Conservation (phyloP, 345 rosid genomes). For the Crucihimalaya himalaica region DNA sequence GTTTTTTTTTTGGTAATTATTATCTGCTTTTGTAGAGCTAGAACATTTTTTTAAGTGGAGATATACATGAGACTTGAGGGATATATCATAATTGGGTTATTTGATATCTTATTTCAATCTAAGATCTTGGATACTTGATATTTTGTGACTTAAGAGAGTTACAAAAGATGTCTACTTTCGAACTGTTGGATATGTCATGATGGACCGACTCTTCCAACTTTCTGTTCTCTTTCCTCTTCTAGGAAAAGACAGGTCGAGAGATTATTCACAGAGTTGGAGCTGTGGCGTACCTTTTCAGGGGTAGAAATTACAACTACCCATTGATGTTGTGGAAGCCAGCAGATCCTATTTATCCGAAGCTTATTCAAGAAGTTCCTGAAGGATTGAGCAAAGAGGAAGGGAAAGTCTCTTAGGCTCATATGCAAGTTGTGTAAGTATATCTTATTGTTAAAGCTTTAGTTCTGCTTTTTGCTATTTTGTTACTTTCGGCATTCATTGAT, state of each 20-base stretch:
- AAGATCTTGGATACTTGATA: background rate
- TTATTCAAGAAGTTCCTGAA: slow-evolving; percentile 86
- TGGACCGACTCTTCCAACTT: background rate
- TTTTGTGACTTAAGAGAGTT: slow-evolving; percentile 11
- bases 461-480: background rate
- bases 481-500: background rate
- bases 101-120: background rate
- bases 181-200: slow-evolving; percentile 9
- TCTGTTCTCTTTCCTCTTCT: background rate
- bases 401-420: slow-evolving; percentile 72
- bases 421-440: too few relatives aligned
- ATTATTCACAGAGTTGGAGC: slow-evolving; percentile 79
- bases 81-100: background rate
- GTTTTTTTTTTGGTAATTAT: background rate
- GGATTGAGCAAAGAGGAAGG: slow-evolving; percentile 83
- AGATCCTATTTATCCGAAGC: slow-evolving; percentile 93
- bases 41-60: background rate
- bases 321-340: slow-evolving; percentile 98
- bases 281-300: slow-evolving; percentile 79
- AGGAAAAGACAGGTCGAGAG: slow-evolving; percentile 90
- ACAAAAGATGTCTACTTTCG: background rate
- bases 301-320: slow-evolving; percentile 84
- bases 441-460: background rate
- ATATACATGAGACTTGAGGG: background rate
- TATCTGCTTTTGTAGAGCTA: background rate